phyloP scores from a whole-genome alignment of 2,329 filamentous ascomycete genomes.

The Beauveria asiatica region DNA sequence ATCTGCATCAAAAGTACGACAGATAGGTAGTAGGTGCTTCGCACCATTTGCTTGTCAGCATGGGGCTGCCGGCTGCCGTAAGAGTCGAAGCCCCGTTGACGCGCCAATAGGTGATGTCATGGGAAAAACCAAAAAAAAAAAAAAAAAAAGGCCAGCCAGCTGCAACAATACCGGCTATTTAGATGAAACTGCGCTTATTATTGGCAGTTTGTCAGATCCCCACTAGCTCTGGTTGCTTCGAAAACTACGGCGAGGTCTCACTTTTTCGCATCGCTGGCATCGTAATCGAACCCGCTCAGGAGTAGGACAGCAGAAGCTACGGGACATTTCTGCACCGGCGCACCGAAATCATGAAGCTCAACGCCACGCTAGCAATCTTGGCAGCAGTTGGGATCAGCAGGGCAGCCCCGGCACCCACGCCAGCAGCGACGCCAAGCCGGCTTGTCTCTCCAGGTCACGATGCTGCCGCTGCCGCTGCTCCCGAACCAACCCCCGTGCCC shows the following conservation, averaged over 20 bases:
- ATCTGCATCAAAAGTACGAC: neutral
- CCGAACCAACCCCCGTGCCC: constrained; percentile 18
- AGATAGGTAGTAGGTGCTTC: neutral
- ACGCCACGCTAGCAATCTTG: constrained; percentile 1
- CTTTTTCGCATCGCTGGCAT: neutral
- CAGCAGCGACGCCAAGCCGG: neutral
- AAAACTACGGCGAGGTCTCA: neutral
- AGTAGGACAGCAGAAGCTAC: neutral
- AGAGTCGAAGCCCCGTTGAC: neutral
- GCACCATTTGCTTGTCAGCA: neutral
- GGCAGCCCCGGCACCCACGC: constrained; percentile 5
- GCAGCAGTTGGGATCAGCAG: constrained; percentile 7
- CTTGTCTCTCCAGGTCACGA: no score
- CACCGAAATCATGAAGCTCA: neutral
- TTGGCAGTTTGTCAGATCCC: neutral
- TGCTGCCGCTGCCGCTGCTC: neutral
- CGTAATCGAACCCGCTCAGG: neutral
- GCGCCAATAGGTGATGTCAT: constrained; percentile 5
- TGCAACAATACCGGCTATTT: neutral
- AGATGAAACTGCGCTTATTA: neutral
- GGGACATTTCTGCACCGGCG: neutral
- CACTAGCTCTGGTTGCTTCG: neutral
- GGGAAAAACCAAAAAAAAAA: neutral
- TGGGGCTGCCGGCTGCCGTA: neutral
- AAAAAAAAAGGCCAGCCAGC: neutral